Conservation (phyloP, 805 yeast species). For the Teunomyces barrocoloradensis region DNA sequence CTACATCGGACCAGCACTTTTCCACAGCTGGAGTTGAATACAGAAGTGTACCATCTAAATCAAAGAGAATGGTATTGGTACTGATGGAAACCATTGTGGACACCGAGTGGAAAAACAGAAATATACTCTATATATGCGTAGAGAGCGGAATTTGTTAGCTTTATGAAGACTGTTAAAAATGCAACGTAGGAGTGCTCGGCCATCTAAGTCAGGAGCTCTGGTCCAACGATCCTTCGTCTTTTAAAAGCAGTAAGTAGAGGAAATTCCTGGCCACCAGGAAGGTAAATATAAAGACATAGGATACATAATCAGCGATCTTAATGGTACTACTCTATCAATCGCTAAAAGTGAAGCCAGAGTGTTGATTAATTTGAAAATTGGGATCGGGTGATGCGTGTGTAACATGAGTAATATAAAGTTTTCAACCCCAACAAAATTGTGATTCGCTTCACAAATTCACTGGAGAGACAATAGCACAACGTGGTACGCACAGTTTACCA, state of each 20-base stretch:
- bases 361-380: constrained; percentile 17
- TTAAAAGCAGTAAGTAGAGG: too few relatives aligned
- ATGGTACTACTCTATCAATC: too few relatives aligned
- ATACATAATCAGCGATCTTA: too few relatives aligned
- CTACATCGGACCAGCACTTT: constrained; percentile 13
- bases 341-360: constrained; percentile 24
- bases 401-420: constrained; percentile 18
- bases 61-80: constrained; percentile 13
- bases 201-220: too few relatives aligned
- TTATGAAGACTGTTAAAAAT: constrained; percentile 3
- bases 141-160: neutral
- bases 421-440: constrained; percentile 16
- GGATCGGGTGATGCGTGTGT: constrained; percentile 20
- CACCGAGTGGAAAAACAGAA: neutral
- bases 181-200: constrained; percentile 7
- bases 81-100: neutral
- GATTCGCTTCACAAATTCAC: constrained; percentile 9
- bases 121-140: too few relatives aligned
- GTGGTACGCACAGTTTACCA: neutral
- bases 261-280: too few relatives aligned
- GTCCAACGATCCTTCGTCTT: too few relatives aligned
- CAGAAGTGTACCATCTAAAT: constrained; percentile 20
- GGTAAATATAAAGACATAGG: too few relatives aligned
- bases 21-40: constrained; percentile 17
- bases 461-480: neutral